These are phyloP conservation scores for Collybiopsis confluens DNA, from an alignment of 768 basidiomycete species.

Conservation along the genomic window DNA sequence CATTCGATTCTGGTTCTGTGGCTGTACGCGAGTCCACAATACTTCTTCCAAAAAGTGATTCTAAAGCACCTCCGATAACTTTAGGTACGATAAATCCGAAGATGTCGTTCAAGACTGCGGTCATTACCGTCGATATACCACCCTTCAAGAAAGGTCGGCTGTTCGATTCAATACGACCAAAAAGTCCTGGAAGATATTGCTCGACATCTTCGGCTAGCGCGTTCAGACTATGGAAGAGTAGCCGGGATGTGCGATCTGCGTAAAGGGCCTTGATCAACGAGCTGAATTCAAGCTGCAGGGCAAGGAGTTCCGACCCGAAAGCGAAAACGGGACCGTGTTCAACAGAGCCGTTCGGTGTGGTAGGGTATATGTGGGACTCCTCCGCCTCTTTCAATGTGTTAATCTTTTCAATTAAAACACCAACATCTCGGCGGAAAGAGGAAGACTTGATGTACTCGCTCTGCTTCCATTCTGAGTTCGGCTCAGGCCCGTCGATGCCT, in stretches of 20 bases:
- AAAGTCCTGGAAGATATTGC: background rate
- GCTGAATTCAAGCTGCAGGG: background rate
- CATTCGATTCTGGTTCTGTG: background rate
- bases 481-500: background rate
- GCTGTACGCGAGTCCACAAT: background rate
- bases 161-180: background rate
- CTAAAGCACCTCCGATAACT: background rate
- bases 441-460: background rate
- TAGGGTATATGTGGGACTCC: background rate
- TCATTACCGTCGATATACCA: background rate
- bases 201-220: background rate
- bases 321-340: too few species aligned
- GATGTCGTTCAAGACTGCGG: background rate
- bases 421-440: background rate
- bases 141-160: background rate
- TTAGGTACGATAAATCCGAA: background rate
- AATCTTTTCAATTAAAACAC: background rate
- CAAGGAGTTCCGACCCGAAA: background rate
- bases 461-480: background rate
- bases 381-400: background rate
- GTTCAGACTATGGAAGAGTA: background rate
- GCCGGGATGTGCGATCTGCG: background rate
- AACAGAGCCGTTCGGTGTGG: background rate
- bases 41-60: background rate
- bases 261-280: background rate